phyloP scores from a whole-genome alignment of 805 yeast genomes.

The Saturnispora saitoi region DNA sequence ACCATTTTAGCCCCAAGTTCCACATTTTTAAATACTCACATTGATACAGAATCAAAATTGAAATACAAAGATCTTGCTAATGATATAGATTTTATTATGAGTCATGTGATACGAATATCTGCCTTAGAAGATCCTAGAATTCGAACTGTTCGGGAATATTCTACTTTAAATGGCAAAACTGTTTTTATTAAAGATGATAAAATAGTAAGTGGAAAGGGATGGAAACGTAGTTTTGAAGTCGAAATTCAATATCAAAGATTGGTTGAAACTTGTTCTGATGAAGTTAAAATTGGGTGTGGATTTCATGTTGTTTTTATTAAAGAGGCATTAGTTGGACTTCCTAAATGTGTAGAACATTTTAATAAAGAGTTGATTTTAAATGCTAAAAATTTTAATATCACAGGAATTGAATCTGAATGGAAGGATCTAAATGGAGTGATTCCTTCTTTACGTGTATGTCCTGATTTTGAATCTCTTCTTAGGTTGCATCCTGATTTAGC shows the following conservation, averaged over 20 bases:
- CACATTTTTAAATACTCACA: slow-evolving; percentile 32
- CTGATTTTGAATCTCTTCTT: not conserved
- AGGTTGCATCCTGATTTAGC: not conserved
- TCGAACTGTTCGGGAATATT: slow-evolving; percentile 20
- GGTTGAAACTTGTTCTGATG: slow-evolving; percentile 48
- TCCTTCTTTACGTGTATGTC: not conserved
- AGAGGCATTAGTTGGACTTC: slow-evolving; percentile 42
- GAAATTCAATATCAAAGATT: slow-evolving; percentile 39
- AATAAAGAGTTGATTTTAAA: not conserved
- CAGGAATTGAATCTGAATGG: not conserved
- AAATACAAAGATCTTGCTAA: slow-evolving; percentile 46
- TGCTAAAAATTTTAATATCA: not conserved
- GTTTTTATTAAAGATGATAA: slow-evolving; percentile 46
- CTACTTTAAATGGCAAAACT: slow-evolving; percentile 49
- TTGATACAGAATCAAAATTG: slow-evolving; percentile 31
- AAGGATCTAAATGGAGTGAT: not conserved
- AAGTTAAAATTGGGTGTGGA: slow-evolving; percentile 46
- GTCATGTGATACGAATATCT: slow-evolving; percentile 46
- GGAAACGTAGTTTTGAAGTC: slow-evolving; percentile 36
- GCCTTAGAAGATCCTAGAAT: slow-evolving; percentile 13
- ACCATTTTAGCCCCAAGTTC: slow-evolving; percentile 60
- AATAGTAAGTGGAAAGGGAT: slow-evolving; percentile 52
- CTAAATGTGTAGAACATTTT: slow-evolving; percentile 12
- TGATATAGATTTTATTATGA: slow-evolving; percentile 49
- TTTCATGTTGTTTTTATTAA: slow-evolving; percentile 54